Conservation (phyloP, 306 rosid species). For the Cyclanthera cordifolia region DNA sequence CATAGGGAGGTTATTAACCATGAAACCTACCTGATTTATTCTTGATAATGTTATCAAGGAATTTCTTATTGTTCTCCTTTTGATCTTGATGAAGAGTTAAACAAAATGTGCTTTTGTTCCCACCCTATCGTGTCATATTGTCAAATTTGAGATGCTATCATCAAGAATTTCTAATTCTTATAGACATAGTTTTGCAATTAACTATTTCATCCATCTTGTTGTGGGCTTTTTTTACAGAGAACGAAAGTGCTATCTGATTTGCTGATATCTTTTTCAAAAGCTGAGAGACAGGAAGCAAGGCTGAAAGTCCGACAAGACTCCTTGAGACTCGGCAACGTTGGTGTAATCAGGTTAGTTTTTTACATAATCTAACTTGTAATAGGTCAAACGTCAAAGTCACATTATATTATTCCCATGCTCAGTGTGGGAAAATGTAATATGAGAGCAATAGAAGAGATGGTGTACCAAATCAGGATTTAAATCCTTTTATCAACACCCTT, state of each 20-base stretch:
- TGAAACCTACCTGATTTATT: neutral
- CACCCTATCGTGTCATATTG: neutral
- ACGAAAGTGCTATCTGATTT: slow-evolving; percentile 80
- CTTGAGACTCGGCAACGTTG: slow-evolving; percentile 93
- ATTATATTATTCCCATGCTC: neutral
- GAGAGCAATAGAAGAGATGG: neutral
- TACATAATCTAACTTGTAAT: neutral
- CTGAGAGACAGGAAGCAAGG: slow-evolving; percentile 97
- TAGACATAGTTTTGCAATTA: neutral
- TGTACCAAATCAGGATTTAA: neutral
- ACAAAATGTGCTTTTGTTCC: neutral
- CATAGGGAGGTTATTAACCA: neutral
- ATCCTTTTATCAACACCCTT: too few relatives aligned
- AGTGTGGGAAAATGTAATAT: neutral
- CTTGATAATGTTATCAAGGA: neutral
- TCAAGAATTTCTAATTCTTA: neutral
- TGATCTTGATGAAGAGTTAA: neutral
- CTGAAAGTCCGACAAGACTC: slow-evolving; percentile 95
- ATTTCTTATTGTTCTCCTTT: neutral
- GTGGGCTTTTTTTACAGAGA: slow-evolving; percentile 50
- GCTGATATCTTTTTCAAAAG: slow-evolving; percentile 88
- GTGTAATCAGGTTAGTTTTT: slow-evolving; percentile 63
- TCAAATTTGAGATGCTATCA: neutral
- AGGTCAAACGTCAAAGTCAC: neutral
- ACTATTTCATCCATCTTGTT: slow-evolving; percentile 15